Percentiles rank a stretch among this genome's conserved stretches.
Conservation (phyloP, 805 yeast genomes). For the Schizosaccharomyces cryophilus region DNA sequence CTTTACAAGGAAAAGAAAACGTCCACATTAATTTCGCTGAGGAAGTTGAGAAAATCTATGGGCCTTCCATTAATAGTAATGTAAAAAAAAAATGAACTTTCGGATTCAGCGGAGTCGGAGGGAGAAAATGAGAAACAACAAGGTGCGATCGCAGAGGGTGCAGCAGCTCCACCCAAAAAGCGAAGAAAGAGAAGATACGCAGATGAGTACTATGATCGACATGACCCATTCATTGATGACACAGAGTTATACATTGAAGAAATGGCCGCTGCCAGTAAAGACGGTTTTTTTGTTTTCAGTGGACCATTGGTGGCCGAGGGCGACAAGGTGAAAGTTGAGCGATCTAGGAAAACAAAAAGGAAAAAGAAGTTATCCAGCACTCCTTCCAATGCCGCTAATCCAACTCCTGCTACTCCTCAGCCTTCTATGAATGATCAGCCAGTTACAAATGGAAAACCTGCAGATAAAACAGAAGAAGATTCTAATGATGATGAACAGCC, state of each 20-base stretch:
- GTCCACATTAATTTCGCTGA: conserved; percentile 34
- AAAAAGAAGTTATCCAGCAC: conserved; percentile 9
- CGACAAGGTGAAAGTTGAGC: conserved; percentile 22
- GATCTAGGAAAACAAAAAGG: conserved; percentile 17
- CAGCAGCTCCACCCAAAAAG: conserved; percentile 5
- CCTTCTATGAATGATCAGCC: too few relatives aligned
- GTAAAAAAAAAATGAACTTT: conserved; percentile 6
- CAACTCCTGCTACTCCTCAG: background rate
- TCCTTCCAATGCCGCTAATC: background rate
- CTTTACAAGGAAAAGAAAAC: background rate
- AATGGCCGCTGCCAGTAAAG: conserved; percentile 73
- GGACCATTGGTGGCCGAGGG: conserved; percentile 63
- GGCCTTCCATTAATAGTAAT: conserved; percentile 17
- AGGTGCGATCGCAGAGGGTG: conserved; percentile 16
- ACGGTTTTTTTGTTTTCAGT: conserved; percentile 85
- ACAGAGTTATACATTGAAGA: conserved; percentile 81
- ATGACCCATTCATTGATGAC: conserved; percentile 94
- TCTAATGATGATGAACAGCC: too few relatives aligned
- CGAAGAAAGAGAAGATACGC: conserved; percentile 25
- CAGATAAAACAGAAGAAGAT: too few relatives aligned
- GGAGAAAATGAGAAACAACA: conserved; percentile 11
- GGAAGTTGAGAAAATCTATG: conserved; percentile 63
- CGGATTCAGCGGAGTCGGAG: conserved; percentile 13
- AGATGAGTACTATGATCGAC: conserved; percentile 34
- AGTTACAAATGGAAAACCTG: too few relatives aligned